Conservation (phyloP, 768 basidiomycete genomes). For the Collybia nuda region DNA sequence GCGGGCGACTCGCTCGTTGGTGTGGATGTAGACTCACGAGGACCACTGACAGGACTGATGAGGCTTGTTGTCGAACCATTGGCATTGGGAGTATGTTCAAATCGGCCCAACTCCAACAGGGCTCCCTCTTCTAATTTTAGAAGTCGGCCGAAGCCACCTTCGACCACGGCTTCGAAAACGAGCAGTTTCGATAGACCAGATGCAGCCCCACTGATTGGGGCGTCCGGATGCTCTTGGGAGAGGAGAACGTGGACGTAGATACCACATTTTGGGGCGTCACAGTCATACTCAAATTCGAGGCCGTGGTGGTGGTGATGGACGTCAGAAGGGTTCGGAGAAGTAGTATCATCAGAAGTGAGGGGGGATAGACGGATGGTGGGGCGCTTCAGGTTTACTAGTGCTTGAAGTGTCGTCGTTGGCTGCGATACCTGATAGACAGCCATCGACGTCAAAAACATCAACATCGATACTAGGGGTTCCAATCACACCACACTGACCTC, state of each 20-base stretch:
- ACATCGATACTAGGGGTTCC: too few species aligned
- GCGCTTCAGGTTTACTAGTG: slow-evolving; percentile 91
- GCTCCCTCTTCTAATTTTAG: slow-evolving; percentile 79
- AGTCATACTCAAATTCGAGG: slow-evolving; percentile 91
- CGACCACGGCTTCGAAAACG: slow-evolving; percentile 64
- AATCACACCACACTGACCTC: slow-evolving; percentile 50
- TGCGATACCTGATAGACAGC: slow-evolving; percentile 55
- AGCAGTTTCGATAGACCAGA: slow-evolving; percentile 44
- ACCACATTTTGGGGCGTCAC: slow-evolving; percentile 81
- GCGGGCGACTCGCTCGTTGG: slow-evolving; percentile 11
- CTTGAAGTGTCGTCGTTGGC: slow-evolving; percentile 91
- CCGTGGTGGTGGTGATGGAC: slow-evolving; percentile 62
- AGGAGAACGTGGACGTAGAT: slow-evolving; percentile 79
- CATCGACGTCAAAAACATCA: slow-evolving; percentile 4
- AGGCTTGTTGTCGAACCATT: slow-evolving; percentile 13
- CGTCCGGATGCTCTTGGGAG: slow-evolving; percentile 61
- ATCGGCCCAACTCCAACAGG: slow-evolving; percentile 77
- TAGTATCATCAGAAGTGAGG: slow-evolving; percentile 45
- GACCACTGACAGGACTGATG: background rate
- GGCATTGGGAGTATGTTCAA: slow-evolving; percentile 42
- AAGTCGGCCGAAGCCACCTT: slow-evolving; percentile 80
- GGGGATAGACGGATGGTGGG: slow-evolving; percentile 82
- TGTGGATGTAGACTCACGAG: background rate
- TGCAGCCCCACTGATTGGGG: slow-evolving; percentile 32
- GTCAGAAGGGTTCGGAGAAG: slow-evolving; percentile 36